Conservation (phyloP, 2,329 filamentous ascomycete species). For the Cladosporium phlei region DNA sequence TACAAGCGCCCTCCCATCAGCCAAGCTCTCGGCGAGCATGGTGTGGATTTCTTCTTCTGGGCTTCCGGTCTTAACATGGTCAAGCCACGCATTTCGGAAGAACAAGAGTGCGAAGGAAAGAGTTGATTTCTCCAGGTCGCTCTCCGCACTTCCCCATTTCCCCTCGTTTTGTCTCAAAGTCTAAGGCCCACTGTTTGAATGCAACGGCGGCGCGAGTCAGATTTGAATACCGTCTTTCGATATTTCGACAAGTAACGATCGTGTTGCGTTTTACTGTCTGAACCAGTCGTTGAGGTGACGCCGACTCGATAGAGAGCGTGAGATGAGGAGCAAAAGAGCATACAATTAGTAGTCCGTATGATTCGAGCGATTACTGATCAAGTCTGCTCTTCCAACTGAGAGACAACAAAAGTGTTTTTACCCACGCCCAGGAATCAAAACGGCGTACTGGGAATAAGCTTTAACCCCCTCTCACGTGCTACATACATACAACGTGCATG, state of each 20-base stretch:
- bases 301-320: no score
- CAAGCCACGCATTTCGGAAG: conserved; percentile 6
- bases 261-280: no score
- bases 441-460: conserved; percentile 7
- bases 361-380: no score
- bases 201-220: neutral
- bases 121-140: neutral
- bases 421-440: conserved; percentile 5
- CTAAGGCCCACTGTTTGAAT: no score
- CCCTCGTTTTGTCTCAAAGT: neutral
- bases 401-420: no score
- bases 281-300: no score
- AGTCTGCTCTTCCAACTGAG: no score
- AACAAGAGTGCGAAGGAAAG: neutral
- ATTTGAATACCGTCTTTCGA: neutral
- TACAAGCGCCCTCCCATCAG: no score
- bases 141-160: neutral
- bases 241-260: no score
- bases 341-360: no score
- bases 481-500: conserved; percentile 6
- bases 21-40: conserved; percentile 2
- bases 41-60: conserved; percentile 9
- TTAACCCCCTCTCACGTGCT: neutral
- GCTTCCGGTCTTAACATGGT: conserved; percentile 8
- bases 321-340: no score